Conservation (phyloP, 1,284 basidiomycete species). For the Pseudozyma thailandica region DNA sequence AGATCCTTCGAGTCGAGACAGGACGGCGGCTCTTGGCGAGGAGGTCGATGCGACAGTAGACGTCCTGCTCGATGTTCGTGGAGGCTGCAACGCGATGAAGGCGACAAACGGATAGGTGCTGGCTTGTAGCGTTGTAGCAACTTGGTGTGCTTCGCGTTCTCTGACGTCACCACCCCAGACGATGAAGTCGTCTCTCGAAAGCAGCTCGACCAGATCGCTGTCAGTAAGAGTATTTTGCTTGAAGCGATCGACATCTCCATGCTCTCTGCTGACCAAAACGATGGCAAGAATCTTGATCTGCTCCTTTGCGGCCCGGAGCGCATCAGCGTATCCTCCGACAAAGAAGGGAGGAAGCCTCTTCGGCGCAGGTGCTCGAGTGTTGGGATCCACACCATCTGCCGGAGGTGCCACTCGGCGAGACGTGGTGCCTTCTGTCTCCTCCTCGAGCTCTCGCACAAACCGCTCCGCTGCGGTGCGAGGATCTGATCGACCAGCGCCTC, state of each 20-base stretch:
- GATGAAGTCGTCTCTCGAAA: constrained; percentile 78
- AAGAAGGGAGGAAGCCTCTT: constrained; percentile 72
- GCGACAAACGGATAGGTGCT: constrained; percentile 92
- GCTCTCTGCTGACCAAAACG: constrained; percentile 86
- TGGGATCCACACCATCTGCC: constrained; percentile 1
- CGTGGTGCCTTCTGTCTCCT: constrained; percentile 28
- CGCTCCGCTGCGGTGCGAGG: constrained; percentile 34
- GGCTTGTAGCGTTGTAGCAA: constrained; percentile 83
- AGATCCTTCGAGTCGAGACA: constrained; percentile 58
- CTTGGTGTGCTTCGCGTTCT: constrained; percentile 84
- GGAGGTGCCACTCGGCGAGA: constrained; percentile 6
- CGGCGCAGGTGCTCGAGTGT: constrained; percentile 11
- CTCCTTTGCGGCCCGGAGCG: constrained; percentile 77
- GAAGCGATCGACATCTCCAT: constrained; percentile 87
- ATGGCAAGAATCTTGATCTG: constrained; percentile 82
- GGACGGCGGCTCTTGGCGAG: constrained; percentile 52
- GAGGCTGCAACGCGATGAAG: constrained; percentile 85
- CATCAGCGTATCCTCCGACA: constrained; percentile 83
- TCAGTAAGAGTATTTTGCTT: constrained; percentile 85
- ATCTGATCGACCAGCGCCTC: constrained; percentile 18
- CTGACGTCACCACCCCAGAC: constrained; percentile 88
- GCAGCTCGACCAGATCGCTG: constrained; percentile 74
- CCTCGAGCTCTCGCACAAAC: constrained; percentile 47
- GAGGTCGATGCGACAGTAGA: constrained; percentile 7
- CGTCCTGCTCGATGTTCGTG: constrained; percentile 38